phyloP scores from a whole-genome alignment of 225 moss, liverwort and hornwort species.

The Sphagnum tenellum region DNA sequence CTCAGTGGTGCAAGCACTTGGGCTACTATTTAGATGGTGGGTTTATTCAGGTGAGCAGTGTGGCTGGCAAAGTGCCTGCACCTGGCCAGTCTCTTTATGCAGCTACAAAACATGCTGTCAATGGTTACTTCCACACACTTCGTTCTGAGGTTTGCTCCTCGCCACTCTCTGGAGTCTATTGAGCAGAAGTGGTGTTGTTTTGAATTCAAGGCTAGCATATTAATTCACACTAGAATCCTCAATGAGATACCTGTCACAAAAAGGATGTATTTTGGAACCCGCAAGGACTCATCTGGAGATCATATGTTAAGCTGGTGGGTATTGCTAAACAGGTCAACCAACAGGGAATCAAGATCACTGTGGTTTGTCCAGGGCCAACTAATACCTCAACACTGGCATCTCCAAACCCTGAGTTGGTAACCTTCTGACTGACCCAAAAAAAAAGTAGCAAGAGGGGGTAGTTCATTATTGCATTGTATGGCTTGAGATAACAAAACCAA shows the following conservation, averaged over 20 bases:
- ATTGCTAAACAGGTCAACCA: slow-evolving; percentile 25
- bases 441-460: too few relatives aligned
- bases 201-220: too few relatives aligned
- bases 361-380: slow-evolving; percentile 74
- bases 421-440: too few relatives aligned
- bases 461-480: too few relatives aligned
- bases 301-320: neutral
- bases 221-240: too few relatives aligned
- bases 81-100: slow-evolving; percentile 69
- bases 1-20: too few relatives aligned
- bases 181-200: too few relatives aligned
- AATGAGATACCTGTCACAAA: too few relatives aligned
- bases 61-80: slow-evolving; percentile 48
- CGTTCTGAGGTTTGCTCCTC: slow-evolving; percentile 40
- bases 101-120: slow-evolving; percentile 64
- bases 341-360: slow-evolving; percentile 56
- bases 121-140: slow-evolving; percentile 58
- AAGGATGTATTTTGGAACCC: neutral
- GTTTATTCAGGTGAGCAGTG: slow-evolving; percentile 50
- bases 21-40: neutral
- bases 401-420: neutral
- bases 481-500: too few relatives aligned
- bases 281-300: too few relatives aligned
- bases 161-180: too few relatives aligned
- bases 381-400: slow-evolving; percentile 28